Conservation (phyloP, 2,329 filamentous ascomycete genomes). For the Dichotomopilus funicola region DNA sequence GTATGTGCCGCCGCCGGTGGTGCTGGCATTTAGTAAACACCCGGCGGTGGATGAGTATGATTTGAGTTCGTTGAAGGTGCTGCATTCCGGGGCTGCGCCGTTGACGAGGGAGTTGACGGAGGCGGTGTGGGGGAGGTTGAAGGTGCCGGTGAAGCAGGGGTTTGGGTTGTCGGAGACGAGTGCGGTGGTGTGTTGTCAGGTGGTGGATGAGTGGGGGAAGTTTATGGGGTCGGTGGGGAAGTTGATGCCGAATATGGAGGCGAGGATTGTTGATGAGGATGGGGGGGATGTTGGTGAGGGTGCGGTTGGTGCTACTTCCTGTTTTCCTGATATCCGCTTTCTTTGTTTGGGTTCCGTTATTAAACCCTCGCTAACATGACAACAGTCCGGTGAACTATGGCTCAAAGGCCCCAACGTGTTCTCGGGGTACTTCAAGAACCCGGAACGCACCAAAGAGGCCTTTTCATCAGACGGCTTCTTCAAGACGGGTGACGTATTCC, state of each 20-base stretch:
- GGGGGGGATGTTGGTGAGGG: slow-evolving; percentile 50
- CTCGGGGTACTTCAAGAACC: slow-evolving; percentile 69
- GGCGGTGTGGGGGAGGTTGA: slow-evolving; percentile 65
- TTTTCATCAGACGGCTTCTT: slow-evolving; percentile 77
- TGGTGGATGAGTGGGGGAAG: slow-evolving; percentile 68
- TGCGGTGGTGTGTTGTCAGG: slow-evolving; percentile 68
- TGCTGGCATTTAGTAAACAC: slow-evolving; percentile 73
- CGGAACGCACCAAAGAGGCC: slow-evolving; percentile 61
- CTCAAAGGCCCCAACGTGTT: slow-evolving; percentile 76
- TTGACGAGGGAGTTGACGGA: slow-evolving; percentile 75
- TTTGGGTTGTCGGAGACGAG: slow-evolving; percentile 87
- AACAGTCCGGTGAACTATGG: slow-evolving; percentile 64
- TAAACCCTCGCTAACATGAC: not conserved
- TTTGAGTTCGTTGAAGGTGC: slow-evolving; percentile 68
- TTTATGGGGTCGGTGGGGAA: slow-evolving; percentile 73
- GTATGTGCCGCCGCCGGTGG: slow-evolving; percentile 79
- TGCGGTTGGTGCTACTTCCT: slow-evolving; percentile 25
- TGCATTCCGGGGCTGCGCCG: slow-evolving; percentile 84
- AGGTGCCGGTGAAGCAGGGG: slow-evolving; percentile 80
- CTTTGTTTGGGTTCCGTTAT: not conserved
- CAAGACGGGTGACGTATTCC: slow-evolving; percentile 82
- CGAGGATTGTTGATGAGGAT: slow-evolving; percentile 68
- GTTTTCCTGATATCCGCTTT: not conserved
- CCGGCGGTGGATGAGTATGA: slow-evolving; percentile 75
- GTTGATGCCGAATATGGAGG: slow-evolving; percentile 70